phyloP scores from a whole-genome alignment of 116 monocot genomes.

The Papilionanthe hybrid region DNA sequence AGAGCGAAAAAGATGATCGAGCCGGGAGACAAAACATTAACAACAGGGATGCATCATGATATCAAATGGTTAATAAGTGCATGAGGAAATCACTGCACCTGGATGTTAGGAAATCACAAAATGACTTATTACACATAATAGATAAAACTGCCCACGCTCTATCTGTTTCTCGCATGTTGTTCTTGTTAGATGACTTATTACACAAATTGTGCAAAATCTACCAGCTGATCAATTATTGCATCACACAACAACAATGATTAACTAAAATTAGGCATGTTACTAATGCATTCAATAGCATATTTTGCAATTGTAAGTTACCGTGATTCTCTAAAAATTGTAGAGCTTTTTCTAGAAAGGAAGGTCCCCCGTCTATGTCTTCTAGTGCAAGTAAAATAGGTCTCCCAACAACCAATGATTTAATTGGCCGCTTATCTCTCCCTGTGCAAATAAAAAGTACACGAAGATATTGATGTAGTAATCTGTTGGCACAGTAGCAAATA shows the following conservation, averaged over 20 bases:
- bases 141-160: background rate
- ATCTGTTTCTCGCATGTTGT: background rate
- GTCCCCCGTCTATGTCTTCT: constrained; percentile 97
- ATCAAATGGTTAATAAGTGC: background rate
- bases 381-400: constrained; percentile 97
- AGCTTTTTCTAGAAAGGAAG: constrained; percentile 94
- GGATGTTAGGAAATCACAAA: too few relatives aligned
- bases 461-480: background rate
- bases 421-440: constrained; percentile 95
- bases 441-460: constrained; percentile 15
- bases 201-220: background rate
- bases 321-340: constrained; percentile 80
- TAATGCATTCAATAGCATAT: background rate
- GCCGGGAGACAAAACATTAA: too few relatives aligned
- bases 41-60: too few relatives aligned
- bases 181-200: background rate
- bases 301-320: constrained; percentile 35
- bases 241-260: background rate
- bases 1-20: too few relatives aligned
- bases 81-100: too few relatives aligned
- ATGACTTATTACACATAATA: background rate
- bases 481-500: background rate
- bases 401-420: constrained; percentile 94
- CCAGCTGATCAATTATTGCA: background rate
- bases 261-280: background rate